Conservation (phyloP, 2,329 filamentous ascomycete species). For the Orbilia quercus region DNA sequence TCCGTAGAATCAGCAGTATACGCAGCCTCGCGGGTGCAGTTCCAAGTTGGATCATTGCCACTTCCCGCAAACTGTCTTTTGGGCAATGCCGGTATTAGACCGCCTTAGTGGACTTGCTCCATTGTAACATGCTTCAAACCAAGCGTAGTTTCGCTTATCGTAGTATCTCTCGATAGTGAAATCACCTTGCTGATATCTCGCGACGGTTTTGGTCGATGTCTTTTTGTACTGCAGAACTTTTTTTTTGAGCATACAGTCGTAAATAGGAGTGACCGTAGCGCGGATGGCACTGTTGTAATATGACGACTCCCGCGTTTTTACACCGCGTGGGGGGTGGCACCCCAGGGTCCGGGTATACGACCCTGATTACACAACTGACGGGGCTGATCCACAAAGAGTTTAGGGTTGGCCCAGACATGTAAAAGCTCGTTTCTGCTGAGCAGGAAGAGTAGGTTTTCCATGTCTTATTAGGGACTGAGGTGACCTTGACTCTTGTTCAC, state of each 20-base stretch:
- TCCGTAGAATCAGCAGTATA: conserved; percentile 11
- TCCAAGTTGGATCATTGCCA: conserved; percentile 16
- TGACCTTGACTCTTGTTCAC: too few relatives aligned
- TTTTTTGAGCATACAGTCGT: conserved; percentile 13
- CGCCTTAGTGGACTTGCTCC: conserved; percentile 1
- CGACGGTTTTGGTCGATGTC: conserved; percentile 4
- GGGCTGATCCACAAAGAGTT: conserved; percentile 27
- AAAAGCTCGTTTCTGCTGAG: conserved; percentile 20
- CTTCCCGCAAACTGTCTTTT: conserved; percentile 14
- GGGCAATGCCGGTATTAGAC: conserved; percentile 1
- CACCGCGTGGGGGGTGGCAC: conserved; percentile 5
- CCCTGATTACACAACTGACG: conserved; percentile 9
- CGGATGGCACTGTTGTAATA: conserved; percentile 6
- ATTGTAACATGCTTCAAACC: conserved; percentile 28
- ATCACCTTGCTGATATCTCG: conserved; percentile 14
- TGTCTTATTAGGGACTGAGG: too few relatives aligned
- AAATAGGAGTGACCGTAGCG: conserved; percentile 1
- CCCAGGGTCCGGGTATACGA: background rate
- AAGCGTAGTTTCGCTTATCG: conserved; percentile 12
- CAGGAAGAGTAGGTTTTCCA: conserved; percentile 19
- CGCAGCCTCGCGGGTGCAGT: conserved; percentile 18
- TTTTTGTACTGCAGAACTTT: conserved; percentile 13
- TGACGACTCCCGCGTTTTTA: conserved; percentile 4
- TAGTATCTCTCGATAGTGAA: conserved; percentile 10
- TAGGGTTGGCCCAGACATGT: conserved; percentile 15